A percentile compares a stretch with the other conserved stretches of the same genome.
These are phyloP conservation scores for Staphylotrichum longicolle DNA, from an alignment of 495 filamentous ascomycete genomes.

Conservation along the genomic window DNA sequence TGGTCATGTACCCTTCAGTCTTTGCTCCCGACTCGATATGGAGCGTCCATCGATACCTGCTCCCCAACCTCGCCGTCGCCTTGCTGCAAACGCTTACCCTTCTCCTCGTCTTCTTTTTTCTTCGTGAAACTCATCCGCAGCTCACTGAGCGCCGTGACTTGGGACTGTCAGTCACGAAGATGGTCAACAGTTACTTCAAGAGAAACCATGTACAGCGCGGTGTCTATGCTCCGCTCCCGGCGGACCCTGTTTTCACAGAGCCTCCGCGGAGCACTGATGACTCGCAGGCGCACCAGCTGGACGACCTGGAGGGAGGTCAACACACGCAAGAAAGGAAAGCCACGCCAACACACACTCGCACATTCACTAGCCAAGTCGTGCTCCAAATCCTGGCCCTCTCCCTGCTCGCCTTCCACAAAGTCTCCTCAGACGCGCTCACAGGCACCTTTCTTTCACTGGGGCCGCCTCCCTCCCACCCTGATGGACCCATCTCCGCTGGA, in stretches of 20 bases:
- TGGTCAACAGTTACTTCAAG: background rate
- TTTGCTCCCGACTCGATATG: conserved; percentile 14
- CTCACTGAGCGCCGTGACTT: background rate
- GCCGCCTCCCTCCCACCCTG: background rate
- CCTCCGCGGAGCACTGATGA: background rate
- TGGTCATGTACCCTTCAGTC: conserved; percentile 6
- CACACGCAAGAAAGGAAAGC: background rate
- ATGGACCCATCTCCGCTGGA: background rate
- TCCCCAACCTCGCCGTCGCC: conserved; percentile 13
- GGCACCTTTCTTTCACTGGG: conserved; percentile 11
- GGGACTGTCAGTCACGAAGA: background rate
- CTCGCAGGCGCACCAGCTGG: background rate
- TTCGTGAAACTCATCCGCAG: conserved; percentile 12
- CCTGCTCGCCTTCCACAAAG: conserved; percentile 19
- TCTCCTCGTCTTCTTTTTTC: background rate
- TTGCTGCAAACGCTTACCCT: conserved; percentile 12
- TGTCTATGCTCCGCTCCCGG: conserved; percentile 1
- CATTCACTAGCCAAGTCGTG: conserved; percentile 9
- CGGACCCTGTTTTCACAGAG: background rate
- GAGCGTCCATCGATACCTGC: conserved; percentile 6
- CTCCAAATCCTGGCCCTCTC: conserved; percentile 18
- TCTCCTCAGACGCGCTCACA: conserved; percentile 12
- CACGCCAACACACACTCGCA: background rate
- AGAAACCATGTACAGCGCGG: background rate
- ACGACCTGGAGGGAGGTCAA: background rate